A percentile compares a stretch with the other conserved stretches of the same genome.
These are phyloP conservation scores for Galeopsis tetrahit DNA, from an alignment of 257 asterid species.

Conservation along the genomic window DNA sequence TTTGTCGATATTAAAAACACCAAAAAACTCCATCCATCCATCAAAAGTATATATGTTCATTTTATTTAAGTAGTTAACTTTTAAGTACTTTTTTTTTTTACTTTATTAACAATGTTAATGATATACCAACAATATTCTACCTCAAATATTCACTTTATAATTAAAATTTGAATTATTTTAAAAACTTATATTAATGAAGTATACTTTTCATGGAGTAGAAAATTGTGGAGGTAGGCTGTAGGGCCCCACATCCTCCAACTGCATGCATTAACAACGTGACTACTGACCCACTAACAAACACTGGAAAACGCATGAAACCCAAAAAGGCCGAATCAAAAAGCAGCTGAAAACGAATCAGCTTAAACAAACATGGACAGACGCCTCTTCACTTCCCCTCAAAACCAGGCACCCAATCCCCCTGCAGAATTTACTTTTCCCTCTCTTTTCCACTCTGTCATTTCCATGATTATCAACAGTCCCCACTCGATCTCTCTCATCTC, in stretches of 20 bases:
- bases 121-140: too few relatives aligned
- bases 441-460: slow-evolving; percentile 17
- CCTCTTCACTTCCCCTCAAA: slow-evolving; percentile 29
- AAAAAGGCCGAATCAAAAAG: slow-evolving; percentile 25
- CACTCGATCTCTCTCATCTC: background rate
- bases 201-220: too few relatives aligned
- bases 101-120: too few relatives aligned
- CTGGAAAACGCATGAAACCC: background rate
- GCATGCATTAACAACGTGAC: background rate
- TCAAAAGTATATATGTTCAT: too few relatives aligned
- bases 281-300: background rate
- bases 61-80: too few relatives aligned
- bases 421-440: slow-evolving; percentile 10
- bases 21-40: too few relatives aligned
- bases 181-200: too few relatives aligned
- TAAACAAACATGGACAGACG: background rate
- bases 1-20: too few relatives aligned
- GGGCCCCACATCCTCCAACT: background rate
- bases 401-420: slow-evolving; percentile 17
- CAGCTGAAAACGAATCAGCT: slow-evolving; percentile 19
- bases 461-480: slow-evolving; percentile 2
- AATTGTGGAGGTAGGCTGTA: background rate
- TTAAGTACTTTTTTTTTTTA: too few relatives aligned
- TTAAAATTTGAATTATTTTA: too few relatives aligned
- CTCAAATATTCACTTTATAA: too few relatives aligned